Evolutionary conservation across 2,329 filamentous ascomycete species (phyloP).

Genomic region (Blastomyces percursus): DNA sequence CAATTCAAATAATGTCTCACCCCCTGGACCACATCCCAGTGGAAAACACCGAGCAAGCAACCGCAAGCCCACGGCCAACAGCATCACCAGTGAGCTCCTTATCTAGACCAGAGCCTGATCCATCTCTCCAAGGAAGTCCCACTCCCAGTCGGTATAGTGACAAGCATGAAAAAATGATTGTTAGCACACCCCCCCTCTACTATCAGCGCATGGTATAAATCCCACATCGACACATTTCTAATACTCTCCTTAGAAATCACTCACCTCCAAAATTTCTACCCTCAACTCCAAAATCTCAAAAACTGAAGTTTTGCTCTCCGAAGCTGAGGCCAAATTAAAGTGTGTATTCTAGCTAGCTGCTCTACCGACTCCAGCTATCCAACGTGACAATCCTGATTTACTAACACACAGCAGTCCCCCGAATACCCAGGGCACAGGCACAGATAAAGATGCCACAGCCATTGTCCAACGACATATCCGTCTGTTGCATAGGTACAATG

Average conservation of each 20-base stretch:
- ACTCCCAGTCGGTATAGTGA: not conserved
- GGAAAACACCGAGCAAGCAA: not conserved
- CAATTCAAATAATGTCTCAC: not conserved
- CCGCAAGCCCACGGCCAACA: not conserved
- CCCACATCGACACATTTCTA: not conserved
- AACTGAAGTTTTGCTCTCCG: constrained; percentile 26
- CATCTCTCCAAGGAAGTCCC: not conserved
- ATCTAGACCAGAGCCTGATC: not conserved
- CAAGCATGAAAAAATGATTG: constrained; percentile 3
- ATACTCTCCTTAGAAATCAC: constrained; percentile 17
- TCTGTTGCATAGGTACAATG: constrained; percentile 58
- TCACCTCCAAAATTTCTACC: constrained; percentile 39
- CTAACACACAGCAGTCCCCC: constrained; percentile 11
- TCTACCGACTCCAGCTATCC: not conserved
- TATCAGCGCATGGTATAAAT: not conserved
- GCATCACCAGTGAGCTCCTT: not conserved
- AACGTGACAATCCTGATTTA: not conserved
- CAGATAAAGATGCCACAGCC: constrained; percentile 34
- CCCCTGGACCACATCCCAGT: not conserved
- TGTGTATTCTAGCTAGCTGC: constrained; percentile 19
- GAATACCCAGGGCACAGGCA: not conserved
- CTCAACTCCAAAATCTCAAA: constrained; percentile 35
- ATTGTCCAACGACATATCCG: constrained; percentile 54
- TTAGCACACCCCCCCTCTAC: not conserved
- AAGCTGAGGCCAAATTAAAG: constrained; percentile 27